phyloP scores from a whole-genome alignment of 495 filamentous ascomycete genomes.

The Hyaloscypha hepaticicola region DNA sequence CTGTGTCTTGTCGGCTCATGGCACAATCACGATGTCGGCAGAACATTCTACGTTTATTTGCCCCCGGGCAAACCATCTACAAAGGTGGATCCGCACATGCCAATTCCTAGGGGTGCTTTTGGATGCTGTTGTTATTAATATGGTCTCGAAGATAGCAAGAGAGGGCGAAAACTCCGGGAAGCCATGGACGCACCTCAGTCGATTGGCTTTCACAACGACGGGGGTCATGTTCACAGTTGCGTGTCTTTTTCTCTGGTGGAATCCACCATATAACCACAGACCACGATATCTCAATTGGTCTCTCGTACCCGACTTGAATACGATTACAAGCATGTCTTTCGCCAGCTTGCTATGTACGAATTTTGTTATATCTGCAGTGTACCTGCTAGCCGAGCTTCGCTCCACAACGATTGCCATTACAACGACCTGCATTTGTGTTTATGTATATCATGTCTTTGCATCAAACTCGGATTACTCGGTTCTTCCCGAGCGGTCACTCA shows the following conservation, averaged over 20 bases:
- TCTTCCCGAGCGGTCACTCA: neutral
- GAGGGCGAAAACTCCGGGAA: neutral
- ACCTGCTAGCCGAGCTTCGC: constrained; percentile 13
- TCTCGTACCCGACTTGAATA: neutral
- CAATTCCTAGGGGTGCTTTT: constrained; percentile 20
- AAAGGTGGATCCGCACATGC: neutral
- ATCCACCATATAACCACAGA: constrained; percentile 3
- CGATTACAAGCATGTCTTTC: neutral
- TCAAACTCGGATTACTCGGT: neutral
- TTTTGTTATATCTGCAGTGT: constrained; percentile 7
- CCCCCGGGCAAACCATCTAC: neutral
- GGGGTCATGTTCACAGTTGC: neutral
- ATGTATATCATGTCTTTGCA: constrained; percentile 2
- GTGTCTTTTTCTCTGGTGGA: constrained; percentile 7
- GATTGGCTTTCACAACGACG: neutral
- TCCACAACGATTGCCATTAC: constrained; percentile 2
- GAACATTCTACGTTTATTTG: constrained; percentile 16
- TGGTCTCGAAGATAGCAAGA: constrained; percentile 6
- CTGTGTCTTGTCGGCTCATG: constrained; percentile 1
- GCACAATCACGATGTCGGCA: constrained; percentile 1
- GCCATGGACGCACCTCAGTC: constrained; percentile 5
- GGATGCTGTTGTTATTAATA: constrained; percentile 15
- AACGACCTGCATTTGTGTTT: constrained; percentile 1
- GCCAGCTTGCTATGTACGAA: constrained; percentile 6
- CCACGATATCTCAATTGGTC: constrained; percentile 4